These are phyloP conservation scores for Coelastrella sp. DNA, from an alignment of 139 green algal species.

Conservation along the genomic window DNA sequence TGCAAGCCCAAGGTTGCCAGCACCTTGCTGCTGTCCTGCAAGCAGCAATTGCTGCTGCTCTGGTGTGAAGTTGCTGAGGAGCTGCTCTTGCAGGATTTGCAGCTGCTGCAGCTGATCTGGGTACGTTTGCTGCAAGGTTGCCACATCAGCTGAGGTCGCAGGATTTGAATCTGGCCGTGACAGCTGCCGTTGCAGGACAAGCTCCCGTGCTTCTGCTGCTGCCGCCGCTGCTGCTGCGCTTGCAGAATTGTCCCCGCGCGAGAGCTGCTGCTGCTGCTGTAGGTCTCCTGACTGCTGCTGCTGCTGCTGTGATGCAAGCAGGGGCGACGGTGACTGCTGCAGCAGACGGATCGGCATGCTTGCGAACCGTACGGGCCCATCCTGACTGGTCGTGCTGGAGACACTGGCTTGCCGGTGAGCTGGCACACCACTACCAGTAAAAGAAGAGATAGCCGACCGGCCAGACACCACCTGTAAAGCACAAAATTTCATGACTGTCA, in stretches of 20 bases:
- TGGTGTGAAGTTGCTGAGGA: background rate
- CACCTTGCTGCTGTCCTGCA: background rate
- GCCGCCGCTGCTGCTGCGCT: background rate
- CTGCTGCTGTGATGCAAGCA: conserved; percentile 22
- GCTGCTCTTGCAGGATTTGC: conserved; percentile 20
- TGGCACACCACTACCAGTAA: too few species aligned
- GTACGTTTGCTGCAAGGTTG: background rate
- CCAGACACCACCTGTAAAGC: background rate
- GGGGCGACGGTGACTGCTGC: conserved; percentile 1
- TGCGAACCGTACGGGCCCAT: background rate
- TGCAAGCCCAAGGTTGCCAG: too few species aligned
- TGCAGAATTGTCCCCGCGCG: background rate
- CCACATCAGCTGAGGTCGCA: background rate
- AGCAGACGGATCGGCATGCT: conserved; percentile 7
- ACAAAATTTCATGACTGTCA: too few species aligned
- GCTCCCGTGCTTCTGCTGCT: background rate
- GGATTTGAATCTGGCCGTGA: too few species aligned
- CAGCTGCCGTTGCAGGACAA: too few species aligned
- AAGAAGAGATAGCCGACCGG: background rate
- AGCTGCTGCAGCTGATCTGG: conserved; percentile 24
- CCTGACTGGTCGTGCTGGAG: background rate
- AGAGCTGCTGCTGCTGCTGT: background rate
- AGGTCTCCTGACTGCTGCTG: background rate
- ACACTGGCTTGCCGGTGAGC: background rate
- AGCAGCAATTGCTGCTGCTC: conserved; percentile 28